Conservation (phyloP, 2,329 filamentous ascomycete genomes). For the Aurifilum marmelostoma region DNA sequence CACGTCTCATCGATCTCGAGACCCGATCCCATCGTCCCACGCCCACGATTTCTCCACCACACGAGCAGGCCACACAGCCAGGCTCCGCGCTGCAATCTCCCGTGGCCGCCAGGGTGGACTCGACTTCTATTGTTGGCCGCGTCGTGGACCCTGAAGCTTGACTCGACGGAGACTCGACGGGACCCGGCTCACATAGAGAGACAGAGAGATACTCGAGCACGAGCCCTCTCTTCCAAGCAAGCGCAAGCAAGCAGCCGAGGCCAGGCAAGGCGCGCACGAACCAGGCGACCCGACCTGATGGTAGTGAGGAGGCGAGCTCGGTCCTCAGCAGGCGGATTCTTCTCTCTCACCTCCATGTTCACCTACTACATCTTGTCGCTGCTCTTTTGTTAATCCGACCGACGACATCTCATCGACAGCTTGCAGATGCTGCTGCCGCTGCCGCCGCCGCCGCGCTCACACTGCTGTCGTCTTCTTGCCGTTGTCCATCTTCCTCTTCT, state of each 20-base stretch:
- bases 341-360: neutral
- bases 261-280: neutral
- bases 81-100: constrained; percentile 13
- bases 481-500: neutral
- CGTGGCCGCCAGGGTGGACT: constrained; percentile 5
- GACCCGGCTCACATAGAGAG: constrained; percentile 1
- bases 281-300: constrained; percentile 14
- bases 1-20: constrained; percentile 20
- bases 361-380: neutral
- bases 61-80: constrained; percentile 14
- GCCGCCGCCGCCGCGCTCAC: neutral
- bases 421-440: neutral
- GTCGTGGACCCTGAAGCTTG: neutral
- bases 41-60: constrained; percentile 21
- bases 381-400: constrained; percentile 5
- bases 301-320: constrained; percentile 16
- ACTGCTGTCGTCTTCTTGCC: neutral
- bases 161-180: constrained; percentile 1
- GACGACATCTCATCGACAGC: neutral
- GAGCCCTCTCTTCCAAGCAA: neutral
- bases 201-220: neutral
- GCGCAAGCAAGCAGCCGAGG: neutral
- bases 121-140: neutral
- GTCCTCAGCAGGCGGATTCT: neutral
- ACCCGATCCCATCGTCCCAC: constrained; percentile 11